phyloP scores from a whole-genome alignment of 1,284 basidiomycete genomes.

The Fomitopsis pinicola region DNA sequence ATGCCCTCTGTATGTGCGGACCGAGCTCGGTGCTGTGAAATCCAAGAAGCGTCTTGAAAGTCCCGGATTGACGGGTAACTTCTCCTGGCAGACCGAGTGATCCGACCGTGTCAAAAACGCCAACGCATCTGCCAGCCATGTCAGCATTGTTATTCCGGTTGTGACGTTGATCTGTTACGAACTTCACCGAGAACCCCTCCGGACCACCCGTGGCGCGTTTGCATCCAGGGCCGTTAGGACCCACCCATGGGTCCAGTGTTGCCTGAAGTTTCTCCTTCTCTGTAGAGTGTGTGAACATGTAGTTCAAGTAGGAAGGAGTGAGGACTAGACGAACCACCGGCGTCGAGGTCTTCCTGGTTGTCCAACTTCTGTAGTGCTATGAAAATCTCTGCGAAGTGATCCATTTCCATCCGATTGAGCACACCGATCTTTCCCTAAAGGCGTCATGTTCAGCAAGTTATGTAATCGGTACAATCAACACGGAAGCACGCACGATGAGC shows the following conservation, averaged over 20 bases:
- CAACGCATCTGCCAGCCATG: conserved; percentile 47
- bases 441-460: neutral
- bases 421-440: conserved; percentile 46
- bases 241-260: conserved; percentile 49
- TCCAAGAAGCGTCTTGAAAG: conserved; percentile 51
- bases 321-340: conserved; percentile 32
- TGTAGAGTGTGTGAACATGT: conserved; percentile 17
- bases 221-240: conserved; percentile 45
- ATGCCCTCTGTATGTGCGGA: conserved; percentile 58
- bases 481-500: conserved; percentile 48
- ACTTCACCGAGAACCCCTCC: conserved; percentile 60
- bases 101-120: conserved; percentile 73
- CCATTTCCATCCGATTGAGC: conserved; percentile 63
- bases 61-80: conserved; percentile 36
- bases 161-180: conserved; percentile 12
- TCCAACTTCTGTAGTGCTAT: conserved; percentile 55
- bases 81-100: conserved; percentile 65
- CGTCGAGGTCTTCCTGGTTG: conserved; percentile 37
- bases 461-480: neutral
- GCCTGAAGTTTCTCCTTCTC: conserved; percentile 39
- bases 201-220: conserved; percentile 41
- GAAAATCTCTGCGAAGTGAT: conserved; percentile 61
- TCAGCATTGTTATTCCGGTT: neutral
- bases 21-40: conserved; percentile 57
- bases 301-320: neutral